Conservation (phyloP, 129 eudicot genomes). For the Artemisia annua region DNA sequence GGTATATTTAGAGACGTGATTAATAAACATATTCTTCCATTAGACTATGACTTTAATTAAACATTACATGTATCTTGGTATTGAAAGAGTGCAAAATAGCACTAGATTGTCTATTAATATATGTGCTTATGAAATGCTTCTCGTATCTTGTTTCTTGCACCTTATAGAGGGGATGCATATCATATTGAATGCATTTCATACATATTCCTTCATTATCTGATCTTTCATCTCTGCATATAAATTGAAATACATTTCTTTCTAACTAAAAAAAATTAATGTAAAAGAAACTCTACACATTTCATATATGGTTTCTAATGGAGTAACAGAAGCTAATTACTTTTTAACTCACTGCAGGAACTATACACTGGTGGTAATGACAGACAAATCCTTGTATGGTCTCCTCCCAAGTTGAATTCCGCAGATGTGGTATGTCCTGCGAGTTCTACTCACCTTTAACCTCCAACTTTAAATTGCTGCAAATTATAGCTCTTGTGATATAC, state of each 20-base stretch:
- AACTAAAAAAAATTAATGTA: neutral
- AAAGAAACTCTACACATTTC: neutral
- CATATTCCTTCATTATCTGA: neutral
- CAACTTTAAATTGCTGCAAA: neutral
- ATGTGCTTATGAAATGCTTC: neutral
- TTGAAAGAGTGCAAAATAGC: too few relatives aligned
- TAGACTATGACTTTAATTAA: too few relatives aligned
- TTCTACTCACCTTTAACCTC: neutral
- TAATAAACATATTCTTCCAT: too few relatives aligned
- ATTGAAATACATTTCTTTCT: neutral
- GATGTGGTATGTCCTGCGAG: constrained; percentile 45
- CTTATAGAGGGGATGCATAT: too few relatives aligned
- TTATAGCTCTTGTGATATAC: neutral
- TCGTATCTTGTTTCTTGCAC: too few relatives aligned
- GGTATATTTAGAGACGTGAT: too few relatives aligned
- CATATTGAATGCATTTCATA: neutral
- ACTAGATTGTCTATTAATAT: neutral
- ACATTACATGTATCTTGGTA: too few relatives aligned
- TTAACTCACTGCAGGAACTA: constrained; percentile 51
- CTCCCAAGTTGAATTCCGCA: constrained; percentile 48
- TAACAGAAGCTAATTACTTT: too few relatives aligned
- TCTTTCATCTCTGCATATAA: neutral
- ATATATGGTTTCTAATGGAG: neutral
- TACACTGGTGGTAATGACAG: constrained; percentile 90
- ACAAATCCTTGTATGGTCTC: constrained; percentile 93